Evolutionary conservation across 78 protist species (phyloP).

Genomic region (Dictyostelium discoideum): DNA sequence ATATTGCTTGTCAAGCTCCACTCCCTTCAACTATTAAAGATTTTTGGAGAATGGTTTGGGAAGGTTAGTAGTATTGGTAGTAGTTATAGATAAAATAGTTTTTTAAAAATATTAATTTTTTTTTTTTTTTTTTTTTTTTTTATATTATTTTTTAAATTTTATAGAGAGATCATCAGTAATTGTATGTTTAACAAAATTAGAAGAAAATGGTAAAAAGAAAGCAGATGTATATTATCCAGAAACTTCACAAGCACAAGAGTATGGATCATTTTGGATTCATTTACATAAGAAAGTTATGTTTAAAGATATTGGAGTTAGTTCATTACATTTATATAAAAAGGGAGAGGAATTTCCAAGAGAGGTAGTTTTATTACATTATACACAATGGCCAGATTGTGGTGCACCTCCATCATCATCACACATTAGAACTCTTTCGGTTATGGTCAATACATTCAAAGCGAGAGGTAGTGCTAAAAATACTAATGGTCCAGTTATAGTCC

Average conservation of each 20-base stretch:
- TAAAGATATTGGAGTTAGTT: slow-evolving; percentile 66
- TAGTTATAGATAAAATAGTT: too few relatives aligned
- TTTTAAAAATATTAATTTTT: too few relatives aligned
- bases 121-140: too few relatives aligned
- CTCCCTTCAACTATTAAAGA: slow-evolving; percentile 61
- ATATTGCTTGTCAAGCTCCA: slow-evolving; percentile 83
- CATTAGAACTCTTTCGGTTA: slow-evolving; percentile 44
- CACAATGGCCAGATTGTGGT: slow-evolving; percentile 79
- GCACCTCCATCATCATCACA: slow-evolving; percentile 48
- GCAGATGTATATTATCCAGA: slow-evolving; percentile 84
- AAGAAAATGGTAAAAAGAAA: slow-evolving; percentile 75
- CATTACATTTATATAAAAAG: slow-evolving; percentile 57
- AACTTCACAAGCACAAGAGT: slow-evolving; percentile 38
- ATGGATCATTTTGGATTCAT: slow-evolving; percentile 74
- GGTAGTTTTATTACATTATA: slow-evolving; percentile 60
- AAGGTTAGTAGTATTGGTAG: slow-evolving; percentile 6
- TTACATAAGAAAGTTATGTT: slow-evolving; percentile 63
- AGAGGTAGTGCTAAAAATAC: slow-evolving; percentile 47
- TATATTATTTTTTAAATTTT: neutral
- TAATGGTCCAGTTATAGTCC: slow-evolving; percentile 87
- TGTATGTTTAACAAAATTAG: slow-evolving; percentile 74
- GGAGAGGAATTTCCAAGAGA: slow-evolving; percentile 82
- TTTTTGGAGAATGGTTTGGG: slow-evolving; percentile 87
- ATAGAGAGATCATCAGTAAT: slow-evolving; percentile 68
- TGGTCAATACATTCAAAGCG: slow-evolving; percentile 55